These are phyloP conservation scores for Podila epicladia DNA, from an alignment of 192 early-diverging fungal species.

Conservation along the genomic window DNA sequence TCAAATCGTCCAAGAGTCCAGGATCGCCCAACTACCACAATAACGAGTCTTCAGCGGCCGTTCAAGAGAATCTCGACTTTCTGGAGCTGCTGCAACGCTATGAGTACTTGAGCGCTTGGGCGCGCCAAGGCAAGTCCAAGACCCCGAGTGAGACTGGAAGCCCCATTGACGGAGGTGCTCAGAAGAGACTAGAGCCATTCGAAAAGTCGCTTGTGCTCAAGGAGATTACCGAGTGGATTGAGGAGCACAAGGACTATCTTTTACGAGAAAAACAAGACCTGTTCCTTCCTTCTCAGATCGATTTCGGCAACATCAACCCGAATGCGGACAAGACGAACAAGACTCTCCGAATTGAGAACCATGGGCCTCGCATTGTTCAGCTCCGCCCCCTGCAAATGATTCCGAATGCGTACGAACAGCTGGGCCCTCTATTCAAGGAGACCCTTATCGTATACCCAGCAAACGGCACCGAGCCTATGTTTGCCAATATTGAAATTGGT, in stretches of 20 bases:
- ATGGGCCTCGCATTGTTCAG: conserved; percentile 30
- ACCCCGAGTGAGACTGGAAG: conserved; percentile 34
- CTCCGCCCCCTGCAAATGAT: conserved; percentile 33
- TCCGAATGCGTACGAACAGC: conserved; percentile 35
- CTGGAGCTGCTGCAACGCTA: conserved; percentile 43
- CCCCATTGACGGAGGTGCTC: conserved; percentile 32
- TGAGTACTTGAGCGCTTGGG: conserved; percentile 35
- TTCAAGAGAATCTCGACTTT: conserved; percentile 42
- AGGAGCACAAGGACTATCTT: conserved; percentile 38
- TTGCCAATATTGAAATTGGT: conserved; percentile 42
- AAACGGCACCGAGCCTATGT: conserved; percentile 46
- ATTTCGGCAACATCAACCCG: conserved; percentile 43
- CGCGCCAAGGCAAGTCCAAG: conserved; percentile 40
- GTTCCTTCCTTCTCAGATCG: conserved; percentile 31
- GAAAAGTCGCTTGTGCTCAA: conserved; percentile 38
- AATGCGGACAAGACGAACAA: conserved; percentile 23
- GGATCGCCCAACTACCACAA: conserved; percentile 24
- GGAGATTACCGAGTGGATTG: conserved; percentile 48
- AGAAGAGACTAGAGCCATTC: conserved; percentile 38
- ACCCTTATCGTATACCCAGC: conserved; percentile 35
- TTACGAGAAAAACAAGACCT: conserved; percentile 31
- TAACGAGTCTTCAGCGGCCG: conserved; percentile 21
- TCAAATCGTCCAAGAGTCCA: conserved; percentile 29
- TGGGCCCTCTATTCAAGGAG: conserved; percentile 17
- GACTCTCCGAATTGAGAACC: conserved; percentile 44